Percentiles rank a stretch among this genome's conserved stretches.
phyloP scores from a whole-genome alignment of 2,329 filamentous ascomycete species.

The Pseudogymnoascus sp. region DNA sequence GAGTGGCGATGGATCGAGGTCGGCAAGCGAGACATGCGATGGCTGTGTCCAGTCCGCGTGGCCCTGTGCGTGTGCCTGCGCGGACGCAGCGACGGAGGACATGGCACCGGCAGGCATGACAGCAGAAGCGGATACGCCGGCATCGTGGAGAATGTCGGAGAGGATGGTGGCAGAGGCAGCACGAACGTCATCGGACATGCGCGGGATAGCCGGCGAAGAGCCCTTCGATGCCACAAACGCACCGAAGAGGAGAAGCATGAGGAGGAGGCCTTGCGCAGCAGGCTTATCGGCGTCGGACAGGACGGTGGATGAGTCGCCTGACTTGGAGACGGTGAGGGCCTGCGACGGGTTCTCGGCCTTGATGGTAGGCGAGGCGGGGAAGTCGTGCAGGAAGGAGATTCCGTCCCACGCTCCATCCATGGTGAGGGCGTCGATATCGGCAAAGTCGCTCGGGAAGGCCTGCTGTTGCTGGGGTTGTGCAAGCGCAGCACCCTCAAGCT shows the following conservation, averaged over 20 bases:
- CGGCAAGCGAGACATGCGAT: constrained; percentile 46
- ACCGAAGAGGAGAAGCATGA: constrained; percentile 94
- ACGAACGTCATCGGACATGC: constrained; percentile 72
- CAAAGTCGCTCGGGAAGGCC: constrained; percentile 61
- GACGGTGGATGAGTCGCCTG: constrained; percentile 38
- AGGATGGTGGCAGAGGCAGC: constrained; percentile 69
- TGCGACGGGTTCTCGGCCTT: constrained; percentile 47
- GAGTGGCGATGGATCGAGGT: constrained; percentile 33
- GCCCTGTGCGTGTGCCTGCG: constrained; percentile 12
- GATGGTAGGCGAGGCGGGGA: constrained; percentile 51
- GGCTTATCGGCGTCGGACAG: constrained; percentile 49
- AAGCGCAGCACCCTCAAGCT: constrained; percentile 56
- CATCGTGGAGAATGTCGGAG: constrained; percentile 74
- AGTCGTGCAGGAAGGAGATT: constrained; percentile 68
- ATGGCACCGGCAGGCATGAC: constrained; percentile 33
- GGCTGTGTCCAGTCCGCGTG: constrained; percentile 14
- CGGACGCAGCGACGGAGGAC: constrained; percentile 32
- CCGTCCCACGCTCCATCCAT: constrained; percentile 79
- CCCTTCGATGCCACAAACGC: constrained; percentile 90
- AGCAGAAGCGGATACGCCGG: constrained; percentile 47
- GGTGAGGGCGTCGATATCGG: constrained; percentile 73
- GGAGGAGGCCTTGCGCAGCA: constrained; percentile 71
- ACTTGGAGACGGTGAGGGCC: constrained; percentile 42
- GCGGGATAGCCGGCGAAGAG: constrained; percentile 62
- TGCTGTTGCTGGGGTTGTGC: constrained; percentile 45